Percentiles rank a stretch among this genome's conserved stretches.
Evolutionary conservation across 768 basidiomycete genomes (phyloP).

Genomic region (Artomyces pyxidatus): DNA sequence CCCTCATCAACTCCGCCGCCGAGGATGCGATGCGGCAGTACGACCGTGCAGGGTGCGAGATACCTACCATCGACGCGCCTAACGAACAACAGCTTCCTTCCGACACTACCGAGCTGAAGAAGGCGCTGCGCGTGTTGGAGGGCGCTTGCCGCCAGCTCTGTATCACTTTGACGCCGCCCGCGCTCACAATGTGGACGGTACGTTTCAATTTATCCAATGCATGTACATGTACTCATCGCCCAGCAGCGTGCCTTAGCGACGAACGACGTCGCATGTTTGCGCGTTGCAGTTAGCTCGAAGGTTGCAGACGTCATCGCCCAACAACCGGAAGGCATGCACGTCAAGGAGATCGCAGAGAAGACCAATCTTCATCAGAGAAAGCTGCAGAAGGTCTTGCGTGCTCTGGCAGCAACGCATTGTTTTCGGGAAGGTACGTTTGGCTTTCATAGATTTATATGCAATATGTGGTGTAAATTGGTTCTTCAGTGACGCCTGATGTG

Average conservation of each 20-base stretch:
- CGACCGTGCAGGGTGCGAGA: background rate
- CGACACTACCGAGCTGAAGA: background rate
- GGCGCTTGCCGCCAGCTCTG: background rate
- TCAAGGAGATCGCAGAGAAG: slow-evolving; percentile 20
- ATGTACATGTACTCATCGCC: background rate
- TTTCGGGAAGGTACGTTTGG: slow-evolving; percentile 25
- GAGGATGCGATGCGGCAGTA: background rate
- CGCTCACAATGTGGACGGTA: background rate
- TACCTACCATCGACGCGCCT: background rate
- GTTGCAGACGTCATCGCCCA: slow-evolving; percentile 22
- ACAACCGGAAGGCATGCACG: slow-evolving; percentile 22
- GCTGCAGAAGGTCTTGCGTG: slow-evolving; percentile 23
- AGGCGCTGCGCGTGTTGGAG: slow-evolving; percentile 1
- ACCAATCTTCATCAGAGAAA: slow-evolving; percentile 22
- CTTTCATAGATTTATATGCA: background rate
- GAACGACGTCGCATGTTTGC: slow-evolving; percentile 22
- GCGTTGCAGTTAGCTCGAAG: slow-evolving; percentile 19
- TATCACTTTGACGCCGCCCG: background rate
- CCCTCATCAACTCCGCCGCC: background rate
- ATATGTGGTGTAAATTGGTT: background rate
- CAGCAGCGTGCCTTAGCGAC: background rate
- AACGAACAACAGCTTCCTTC: background rate
- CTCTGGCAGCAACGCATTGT: slow-evolving; percentile 23
- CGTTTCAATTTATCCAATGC: background rate
- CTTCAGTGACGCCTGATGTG: slow-evolving; percentile 9